Percentiles rank a stretch among this genome's conserved stretches.
These are phyloP conservation scores for Lepraria neglecta DNA, from an alignment of 495 filamentous ascomycete genomes.

Conservation along the genomic window DNA sequence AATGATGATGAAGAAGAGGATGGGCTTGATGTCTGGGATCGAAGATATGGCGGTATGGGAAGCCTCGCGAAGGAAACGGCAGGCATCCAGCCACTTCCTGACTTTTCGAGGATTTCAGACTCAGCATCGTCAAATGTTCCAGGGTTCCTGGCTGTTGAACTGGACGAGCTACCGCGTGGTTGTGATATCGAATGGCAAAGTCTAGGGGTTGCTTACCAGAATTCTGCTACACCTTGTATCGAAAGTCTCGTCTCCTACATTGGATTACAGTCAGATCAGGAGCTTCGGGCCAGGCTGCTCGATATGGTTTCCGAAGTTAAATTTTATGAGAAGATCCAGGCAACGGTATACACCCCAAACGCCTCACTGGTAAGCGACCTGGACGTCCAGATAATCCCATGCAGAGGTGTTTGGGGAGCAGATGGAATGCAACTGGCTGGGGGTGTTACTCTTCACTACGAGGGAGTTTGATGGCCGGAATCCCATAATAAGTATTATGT, in stretches of 20 bases:
- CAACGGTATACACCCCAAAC: slow-evolving; percentile 20
- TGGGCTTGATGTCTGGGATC: slow-evolving; percentile 68
- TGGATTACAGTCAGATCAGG: slow-evolving; percentile 4
- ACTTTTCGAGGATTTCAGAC: slow-evolving; percentile 28
- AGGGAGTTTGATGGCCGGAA: background rate
- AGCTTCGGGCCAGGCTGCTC: slow-evolving; percentile 5
- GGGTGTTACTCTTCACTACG: slow-evolving; percentile 35
- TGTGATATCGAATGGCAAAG: slow-evolving; percentile 71
- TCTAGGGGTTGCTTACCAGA: slow-evolving; percentile 35
- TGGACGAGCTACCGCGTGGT: slow-evolving; percentile 61
- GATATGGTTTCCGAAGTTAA: background rate
- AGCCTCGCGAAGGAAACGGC: slow-evolving; percentile 5
- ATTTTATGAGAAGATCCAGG: background rate
- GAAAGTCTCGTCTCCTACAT: slow-evolving; percentile 7
- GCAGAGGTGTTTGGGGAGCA: slow-evolving; percentile 42
- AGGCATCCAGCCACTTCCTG: slow-evolving; percentile 12
- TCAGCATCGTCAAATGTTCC: slow-evolving; percentile 35
- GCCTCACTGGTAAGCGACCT: slow-evolving; percentile 21
- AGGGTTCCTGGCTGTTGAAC: slow-evolving; percentile 65
- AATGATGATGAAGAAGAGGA: slow-evolving; percentile 37
- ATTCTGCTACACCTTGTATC: slow-evolving; percentile 22
- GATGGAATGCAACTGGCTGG: slow-evolving; percentile 37
- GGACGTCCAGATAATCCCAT: slow-evolving; percentile 42
- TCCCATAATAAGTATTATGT: background rate
- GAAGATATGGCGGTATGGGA: slow-evolving; percentile 44